Evolutionary conservation across 2,329 filamentous ascomycete genomes (phyloP).

Genomic region (Tolypocladium endophyticum): DNA sequence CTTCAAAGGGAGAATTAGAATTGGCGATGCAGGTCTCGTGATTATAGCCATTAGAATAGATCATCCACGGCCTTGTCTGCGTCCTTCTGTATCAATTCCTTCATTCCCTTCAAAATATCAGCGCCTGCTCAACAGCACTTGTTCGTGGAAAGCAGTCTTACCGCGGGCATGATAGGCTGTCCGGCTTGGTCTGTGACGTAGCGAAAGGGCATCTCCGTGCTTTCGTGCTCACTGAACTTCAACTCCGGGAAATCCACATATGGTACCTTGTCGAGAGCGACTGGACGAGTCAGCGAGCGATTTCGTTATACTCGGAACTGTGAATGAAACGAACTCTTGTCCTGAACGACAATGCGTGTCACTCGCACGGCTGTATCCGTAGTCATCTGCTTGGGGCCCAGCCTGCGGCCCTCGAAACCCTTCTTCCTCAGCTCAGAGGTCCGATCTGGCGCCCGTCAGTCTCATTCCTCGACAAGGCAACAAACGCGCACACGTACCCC

Average conservation of each 20-base stretch:
- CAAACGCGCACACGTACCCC: conserved; percentile 48
- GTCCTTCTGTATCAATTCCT: conserved; percentile 86
- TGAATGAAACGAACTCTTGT: conserved; percentile 51
- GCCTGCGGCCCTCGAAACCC: conserved; percentile 75
- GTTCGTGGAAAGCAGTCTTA: conserved; percentile 28
- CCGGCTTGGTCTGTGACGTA: conserved; percentile 72
- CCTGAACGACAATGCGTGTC: conserved; percentile 78
- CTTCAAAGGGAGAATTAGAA: neutral
- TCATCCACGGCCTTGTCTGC: conserved; percentile 87
- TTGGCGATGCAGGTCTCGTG: neutral
- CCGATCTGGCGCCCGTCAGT: conserved; percentile 50
- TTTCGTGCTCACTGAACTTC: conserved; percentile 82
- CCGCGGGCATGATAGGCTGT: conserved; percentile 82
- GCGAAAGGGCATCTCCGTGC: conserved; percentile 94
- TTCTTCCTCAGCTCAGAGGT: conserved; percentile 94
- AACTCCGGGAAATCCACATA: conserved; percentile 87
- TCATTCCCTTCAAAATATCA: conserved; percentile 62
- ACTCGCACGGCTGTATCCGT: conserved; percentile 95
- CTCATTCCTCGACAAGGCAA: conserved; percentile 1
- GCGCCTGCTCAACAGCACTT: neutral
- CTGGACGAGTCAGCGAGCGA: conserved; percentile 31
- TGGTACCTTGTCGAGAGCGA: conserved; percentile 64
- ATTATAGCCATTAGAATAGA: conserved; percentile 48
- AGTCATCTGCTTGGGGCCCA: conserved; percentile 95
- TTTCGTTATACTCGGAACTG: neutral